Base-by-base conservation (phyloP, 1,284 basidiomycete species). In the Anthracocystis panici-leucophaei region DNA sequence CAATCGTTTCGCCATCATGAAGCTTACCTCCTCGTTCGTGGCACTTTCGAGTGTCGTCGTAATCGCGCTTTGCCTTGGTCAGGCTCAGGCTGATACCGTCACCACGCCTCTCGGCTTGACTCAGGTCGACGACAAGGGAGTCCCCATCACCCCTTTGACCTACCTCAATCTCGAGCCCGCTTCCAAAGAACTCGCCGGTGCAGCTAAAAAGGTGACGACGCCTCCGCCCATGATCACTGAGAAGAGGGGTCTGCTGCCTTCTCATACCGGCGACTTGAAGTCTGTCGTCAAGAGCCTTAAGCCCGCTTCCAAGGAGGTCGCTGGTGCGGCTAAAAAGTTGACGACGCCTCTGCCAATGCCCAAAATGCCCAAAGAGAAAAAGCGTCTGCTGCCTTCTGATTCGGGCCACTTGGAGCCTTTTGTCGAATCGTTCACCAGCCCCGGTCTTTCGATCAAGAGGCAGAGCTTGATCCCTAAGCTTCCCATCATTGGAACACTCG, bases 1-100 rank as follows among this genome's bases (percentile, higher is more conserved):
- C 35, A 14, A 45, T 40, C 40, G 9, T 45, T 18, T 35, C 46
- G 27, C 20, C 57, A 60, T 14, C 45, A 74, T 74, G 71, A 74
- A 68, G 71, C 62, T 74, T 27, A 64, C 53, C 20, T 57, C 71
- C 5, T 62, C 65, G 5, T 74, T 74, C 38, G 57, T 56, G 45
- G 58, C 65, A 27, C 71, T 74, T 51, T 62, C 62, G 6, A 61
- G 57, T n/a, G 62, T 50, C 58, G 41, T 74, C 40, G 45, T 74
- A 23, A 29, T 74, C 38, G 71, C 71, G 7, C 45, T 74, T 21
- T 74, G 61, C 62, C 41, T 74, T 25, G 62, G 59, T 23, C 61
- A 68, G 31, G 65, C 65, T 14, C 65, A 74, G 23, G 71, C 71
- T n/a, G 71, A 74, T 27, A 55, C 65, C 10, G 71, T 68, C 45